Conservation (phyloP, 2,329 filamentous ascomycete genomes). For the Zymoseptoria ardabiliae region DNA sequence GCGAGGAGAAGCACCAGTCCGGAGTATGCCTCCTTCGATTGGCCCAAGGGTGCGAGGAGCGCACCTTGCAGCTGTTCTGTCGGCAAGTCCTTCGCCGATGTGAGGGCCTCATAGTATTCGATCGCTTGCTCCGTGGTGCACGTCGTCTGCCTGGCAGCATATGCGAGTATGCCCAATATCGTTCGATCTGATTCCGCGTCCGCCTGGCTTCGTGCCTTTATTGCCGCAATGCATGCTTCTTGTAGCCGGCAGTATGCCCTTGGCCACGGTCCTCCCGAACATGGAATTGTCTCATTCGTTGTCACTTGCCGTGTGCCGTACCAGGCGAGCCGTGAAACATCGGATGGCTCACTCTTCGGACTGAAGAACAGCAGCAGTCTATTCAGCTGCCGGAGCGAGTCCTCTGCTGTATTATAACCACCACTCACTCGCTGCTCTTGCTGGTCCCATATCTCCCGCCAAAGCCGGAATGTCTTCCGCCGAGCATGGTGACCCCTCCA, state of each 20-base stretch:
- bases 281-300: slow-evolving; percentile 18
- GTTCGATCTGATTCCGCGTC: slow-evolving; percentile 17
- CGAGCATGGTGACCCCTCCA: slow-evolving; percentile 74
- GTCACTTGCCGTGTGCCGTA: slow-evolving; percentile 34
- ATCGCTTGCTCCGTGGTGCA: slow-evolving; percentile 19
- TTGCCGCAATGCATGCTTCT: slow-evolving; percentile 28
- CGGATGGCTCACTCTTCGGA: slow-evolving; percentile 28
- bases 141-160: slow-evolving; percentile 30
- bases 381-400: slow-evolving; percentile 35
- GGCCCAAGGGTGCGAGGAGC: slow-evolving; percentile 26
- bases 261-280: slow-evolving; percentile 32
- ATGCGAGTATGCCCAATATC: slow-evolving; percentile 23
- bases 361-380: slow-evolving; percentile 39
- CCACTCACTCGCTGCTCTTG: slow-evolving; percentile 32
- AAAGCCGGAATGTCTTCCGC: slow-evolving; percentile 48
- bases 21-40: slow-evolving; percentile 18
- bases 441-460: slow-evolving; percentile 57
- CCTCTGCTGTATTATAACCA: slow-evolving; percentile 33
- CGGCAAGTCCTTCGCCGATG: slow-evolving; percentile 13
- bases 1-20: slow-evolving; percentile 24
- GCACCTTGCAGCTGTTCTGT: slow-evolving; percentile 24
- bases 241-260: slow-evolving; percentile 36
- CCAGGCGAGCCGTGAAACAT: slow-evolving; percentile 34
- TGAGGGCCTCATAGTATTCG: slow-evolving; percentile 28
- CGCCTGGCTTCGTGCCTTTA: slow-evolving; percentile 13